Conservation (phyloP, 371 early-diverging fungal genomes). For the Rhizopus stolonifer region DNA sequence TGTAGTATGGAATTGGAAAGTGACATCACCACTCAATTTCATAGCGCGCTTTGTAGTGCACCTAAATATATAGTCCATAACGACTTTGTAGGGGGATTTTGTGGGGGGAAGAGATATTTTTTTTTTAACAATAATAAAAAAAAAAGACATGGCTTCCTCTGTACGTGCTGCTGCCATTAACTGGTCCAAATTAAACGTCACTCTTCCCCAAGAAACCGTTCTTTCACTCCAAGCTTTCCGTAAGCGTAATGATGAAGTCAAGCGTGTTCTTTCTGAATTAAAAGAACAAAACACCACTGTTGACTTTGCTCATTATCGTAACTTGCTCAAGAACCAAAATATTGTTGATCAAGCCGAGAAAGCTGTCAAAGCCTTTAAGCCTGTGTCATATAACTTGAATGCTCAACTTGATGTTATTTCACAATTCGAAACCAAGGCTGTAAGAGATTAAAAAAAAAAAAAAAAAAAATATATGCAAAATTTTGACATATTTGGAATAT, state of each 20-base stretch:
- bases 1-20: too few relatives aligned
- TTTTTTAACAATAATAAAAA: slow-evolving; percentile 8
- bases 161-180: slow-evolving; percentile 75
- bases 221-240: slow-evolving; percentile 89
- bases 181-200: slow-evolving; percentile 85
- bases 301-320: slow-evolving; percentile 88
- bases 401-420: slow-evolving; percentile 87
- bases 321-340: slow-evolving; percentile 83
- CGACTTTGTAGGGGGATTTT: too few relatives aligned
- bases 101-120: too few relatives aligned
- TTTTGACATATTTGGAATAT: too few relatives aligned
- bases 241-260: slow-evolving; percentile 92
- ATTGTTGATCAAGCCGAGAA: slow-evolving; percentile 90
- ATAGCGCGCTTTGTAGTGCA: too few relatives aligned
- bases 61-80: too few relatives aligned
- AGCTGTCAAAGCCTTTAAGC: slow-evolving; percentile 77
- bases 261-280: slow-evolving; percentile 78
- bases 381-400: slow-evolving; percentile 80
- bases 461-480: slow-evolving; percentile 5
- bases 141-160: slow-evolving; percentile 32
- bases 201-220: slow-evolving; percentile 87
- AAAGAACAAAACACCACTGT: slow-evolving; percentile 79
- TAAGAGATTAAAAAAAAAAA: slow-evolving; percentile 30
- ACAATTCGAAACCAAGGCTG: slow-evolving; percentile 88
- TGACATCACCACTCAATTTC: too few relatives aligned